Evolutionary conservation across 306 rosid genomes (phyloP).

Genomic region (Cicer bijugum): DNA sequence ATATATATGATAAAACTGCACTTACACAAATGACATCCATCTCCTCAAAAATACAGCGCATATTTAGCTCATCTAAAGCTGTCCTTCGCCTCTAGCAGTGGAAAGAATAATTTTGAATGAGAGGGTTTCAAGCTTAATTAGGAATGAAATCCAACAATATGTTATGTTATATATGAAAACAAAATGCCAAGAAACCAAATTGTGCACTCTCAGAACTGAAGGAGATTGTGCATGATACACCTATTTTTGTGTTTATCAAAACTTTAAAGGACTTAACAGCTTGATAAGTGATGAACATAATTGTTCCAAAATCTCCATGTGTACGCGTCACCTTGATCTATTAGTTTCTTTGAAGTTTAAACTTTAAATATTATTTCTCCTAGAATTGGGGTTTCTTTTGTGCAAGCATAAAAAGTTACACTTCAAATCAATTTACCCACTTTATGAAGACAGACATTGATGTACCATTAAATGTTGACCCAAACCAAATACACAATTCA

Average conservation of each 20-base stretch:
- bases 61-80: conserved; percentile 86
- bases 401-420: conserved; percentile 7
- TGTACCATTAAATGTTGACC: conserved; percentile 12
- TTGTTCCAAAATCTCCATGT: conserved; percentile 22
- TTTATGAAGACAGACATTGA: background rate
- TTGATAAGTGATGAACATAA: conserved; percentile 13
- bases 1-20: conserved; percentile 12
- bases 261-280: conserved; percentile 24
- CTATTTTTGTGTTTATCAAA: conserved; percentile 4
- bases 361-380: background rate
- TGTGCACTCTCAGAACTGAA: conserved; percentile 8
- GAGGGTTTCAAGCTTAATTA: conserved; percentile 27
- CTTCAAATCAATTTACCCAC: conserved; percentile 16
- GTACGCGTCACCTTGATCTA: conserved; percentile 7
- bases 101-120: conserved; percentile 35
- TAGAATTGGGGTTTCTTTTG: background rate
- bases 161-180: background rate
- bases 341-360: conserved; percentile 10
- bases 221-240: background rate
- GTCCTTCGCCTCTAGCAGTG: conserved; percentile 83
- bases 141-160: conserved; percentile 12
- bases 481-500: background rate
- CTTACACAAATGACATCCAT: conserved; percentile 85
- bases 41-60: conserved; percentile 90
- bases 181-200: conserved; percentile 18